Evolutionary conservation across 495 filamentous ascomycete species (phyloP), one percentile per base, ranked within the genome.

Genomic region (Aspergillus wentii): DNA sequence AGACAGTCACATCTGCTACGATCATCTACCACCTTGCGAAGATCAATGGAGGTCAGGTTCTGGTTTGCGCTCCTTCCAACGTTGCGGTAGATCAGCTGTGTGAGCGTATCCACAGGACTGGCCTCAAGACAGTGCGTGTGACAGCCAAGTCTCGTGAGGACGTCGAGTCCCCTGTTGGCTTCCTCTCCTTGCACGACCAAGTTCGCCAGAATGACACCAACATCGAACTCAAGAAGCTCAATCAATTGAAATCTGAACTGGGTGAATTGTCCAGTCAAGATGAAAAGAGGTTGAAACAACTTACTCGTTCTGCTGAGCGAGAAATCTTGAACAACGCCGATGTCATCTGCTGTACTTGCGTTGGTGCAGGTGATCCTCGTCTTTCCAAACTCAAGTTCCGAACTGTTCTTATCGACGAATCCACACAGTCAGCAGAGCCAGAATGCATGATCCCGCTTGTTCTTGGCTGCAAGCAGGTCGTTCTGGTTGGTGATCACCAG

Each of bases 401-500:
- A 28, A 99, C 94, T 31, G 92, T 97, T 17, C 69, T 99, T 29
- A 96, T 99, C 51, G 92, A 99, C 55, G 92, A 99, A 57, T 95
- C 90, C 17, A 99, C 92, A 3, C 92, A 99, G 55, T 94, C 92
- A n/a, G 92, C 92, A 7, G 92, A 99, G 59, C 92, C 92, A 1
- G 92, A 99, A 59, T 97, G 94, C 63, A 95, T 97, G 91, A 99
- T 99, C 53, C 92, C 92, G 15, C 69, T 99, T 29, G 92, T 99
- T 29, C 73, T 99, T 5, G 94, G 92, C 20, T 97, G 92, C 72
- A 99, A 97, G 70, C 92, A 99, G 57, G 88, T 95, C 20, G 92
- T 99, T 3, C 78, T 99, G 14, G 92, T 99, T 33, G 92, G 92
- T 41, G 92, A 99, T 65, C 94, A 99, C 62, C 94, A 96, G 60